A percentile compares a stretch with the other conserved stretches of the same genome.
Conservation (phyloP, 2,329 filamentous ascomycete species). For the Ambrosiella xylebori region DNA sequence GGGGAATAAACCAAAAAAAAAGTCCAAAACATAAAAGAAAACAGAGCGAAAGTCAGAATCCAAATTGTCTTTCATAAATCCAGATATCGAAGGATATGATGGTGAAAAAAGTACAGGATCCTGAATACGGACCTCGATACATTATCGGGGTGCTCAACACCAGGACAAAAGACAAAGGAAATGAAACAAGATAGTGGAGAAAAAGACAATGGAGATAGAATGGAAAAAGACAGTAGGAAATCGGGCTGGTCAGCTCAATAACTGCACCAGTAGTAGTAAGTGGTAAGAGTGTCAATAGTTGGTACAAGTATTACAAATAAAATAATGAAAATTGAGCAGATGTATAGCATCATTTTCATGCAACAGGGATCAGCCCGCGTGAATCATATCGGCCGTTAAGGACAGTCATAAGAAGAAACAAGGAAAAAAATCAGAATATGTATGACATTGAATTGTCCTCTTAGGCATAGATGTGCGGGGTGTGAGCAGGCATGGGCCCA, state of each 20-base stretch:
- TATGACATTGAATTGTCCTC: neutral
- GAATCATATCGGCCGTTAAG: slow-evolving; percentile 12
- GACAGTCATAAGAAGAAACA: slow-evolving; percentile 6
- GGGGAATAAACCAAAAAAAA: neutral
- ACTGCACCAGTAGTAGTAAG: neutral
- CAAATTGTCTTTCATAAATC: too few relatives aligned
- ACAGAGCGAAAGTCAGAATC: too few relatives aligned
- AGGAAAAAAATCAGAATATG: neutral
- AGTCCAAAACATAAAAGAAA: neutral
- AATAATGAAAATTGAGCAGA: neutral
- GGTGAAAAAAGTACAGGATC: neutral
- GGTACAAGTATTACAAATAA: neutral
- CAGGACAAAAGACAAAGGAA: neutral
- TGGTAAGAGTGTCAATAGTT: slow-evolving; percentile 2
- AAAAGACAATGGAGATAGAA: neutral
- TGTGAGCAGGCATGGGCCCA: slow-evolving; percentile 23
- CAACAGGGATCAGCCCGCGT: slow-evolving; percentile 1
- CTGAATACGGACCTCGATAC: neutral
- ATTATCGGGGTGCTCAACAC: too few relatives aligned
- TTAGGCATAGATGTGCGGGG: slow-evolving; percentile 8
- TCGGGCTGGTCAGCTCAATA: neutral
- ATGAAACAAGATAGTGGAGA: slow-evolving; percentile 1
- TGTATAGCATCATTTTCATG: slow-evolving; percentile 1
- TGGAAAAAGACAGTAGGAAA: neutral
- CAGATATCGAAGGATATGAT: neutral